Evolutionary conservation across 352 stramenopile genomes (phyloP).

Genomic region (Plasmopara muralis): DNA sequence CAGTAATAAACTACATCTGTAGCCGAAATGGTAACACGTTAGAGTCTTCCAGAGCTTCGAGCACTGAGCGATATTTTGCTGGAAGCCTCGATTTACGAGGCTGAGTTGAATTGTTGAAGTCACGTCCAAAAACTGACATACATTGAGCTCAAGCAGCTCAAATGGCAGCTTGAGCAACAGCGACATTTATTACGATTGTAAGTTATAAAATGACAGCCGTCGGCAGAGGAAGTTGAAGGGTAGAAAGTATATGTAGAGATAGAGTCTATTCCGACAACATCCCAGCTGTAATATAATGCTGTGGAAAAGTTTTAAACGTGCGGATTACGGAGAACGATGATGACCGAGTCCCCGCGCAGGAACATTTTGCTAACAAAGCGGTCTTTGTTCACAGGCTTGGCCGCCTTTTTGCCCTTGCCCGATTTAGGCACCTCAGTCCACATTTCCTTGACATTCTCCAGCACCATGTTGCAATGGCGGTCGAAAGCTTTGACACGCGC

Average conservation of each 20-base stretch:
- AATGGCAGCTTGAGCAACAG: slow-evolving; percentile 27
- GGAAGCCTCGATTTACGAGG: slow-evolving; percentile 28
- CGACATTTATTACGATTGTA: slow-evolving; percentile 2
- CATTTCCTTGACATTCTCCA: slow-evolving; percentile 99
- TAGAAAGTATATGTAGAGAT: slow-evolving; percentile 2
- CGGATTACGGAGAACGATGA: slow-evolving; percentile 97
- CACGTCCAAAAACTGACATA: slow-evolving; percentile 46
- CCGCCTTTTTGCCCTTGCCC: slow-evolving; percentile 94
- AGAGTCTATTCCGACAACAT: slow-evolving; percentile 27
- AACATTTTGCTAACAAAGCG: slow-evolving; percentile 99
- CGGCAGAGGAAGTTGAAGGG: slow-evolving; percentile 8
- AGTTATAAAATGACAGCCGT: slow-evolving; percentile 1
- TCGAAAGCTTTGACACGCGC: slow-evolving; percentile 99
- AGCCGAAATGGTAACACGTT: slow-evolving; percentile 37
- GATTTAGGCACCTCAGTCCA: slow-evolving; percentile 99
- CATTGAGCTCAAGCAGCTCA: slow-evolving; percentile 31
- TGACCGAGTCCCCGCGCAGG: slow-evolving; percentile 98
- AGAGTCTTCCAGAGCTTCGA: slow-evolving; percentile 35
- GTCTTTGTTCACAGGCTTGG: slow-evolving; percentile 97
- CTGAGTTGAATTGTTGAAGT: slow-evolving; percentile 28
- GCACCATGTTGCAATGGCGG: slow-evolving; percentile 99
- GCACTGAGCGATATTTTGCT: slow-evolving; percentile 21
- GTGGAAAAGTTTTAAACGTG: slow-evolving; percentile 55
- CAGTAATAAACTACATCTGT: slow-evolving; percentile 21
- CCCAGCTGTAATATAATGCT: slow-evolving; percentile 13